phyloP scores from a whole-genome alignment of 192 early-diverging fungal species.

The Paraglomus occultum region DNA sequence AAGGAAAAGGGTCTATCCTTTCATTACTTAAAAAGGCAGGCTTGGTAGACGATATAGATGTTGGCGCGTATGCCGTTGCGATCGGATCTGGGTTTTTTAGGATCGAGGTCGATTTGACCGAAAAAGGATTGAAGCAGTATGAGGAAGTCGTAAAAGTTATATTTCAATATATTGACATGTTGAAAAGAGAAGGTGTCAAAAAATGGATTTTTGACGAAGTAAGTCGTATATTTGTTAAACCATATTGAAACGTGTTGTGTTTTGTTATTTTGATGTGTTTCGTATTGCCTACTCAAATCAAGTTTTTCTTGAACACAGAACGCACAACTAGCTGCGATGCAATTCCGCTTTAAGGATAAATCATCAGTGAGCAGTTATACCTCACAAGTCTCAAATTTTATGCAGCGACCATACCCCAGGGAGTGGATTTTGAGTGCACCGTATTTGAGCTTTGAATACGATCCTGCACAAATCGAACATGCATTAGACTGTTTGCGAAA shows the following conservation, averaged over 20 bases:
- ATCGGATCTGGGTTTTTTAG: conserved; percentile 70
- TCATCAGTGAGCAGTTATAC: conserved; percentile 60
- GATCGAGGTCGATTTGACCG: conserved; percentile 74
- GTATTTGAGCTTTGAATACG: conserved; percentile 60
- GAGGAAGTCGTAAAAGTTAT: conserved; percentile 77
- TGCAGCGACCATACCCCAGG: conserved; percentile 77
- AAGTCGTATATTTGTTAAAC: conserved; percentile 39
- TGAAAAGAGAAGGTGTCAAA: conserved; percentile 67
- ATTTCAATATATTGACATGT: conserved; percentile 89
- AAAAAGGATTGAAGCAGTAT: conserved; percentile 69
- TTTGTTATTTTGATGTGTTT: neutral
- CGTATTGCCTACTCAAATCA: neutral
- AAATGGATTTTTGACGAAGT: conserved; percentile 85
- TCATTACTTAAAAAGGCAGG: conserved; percentile 69
- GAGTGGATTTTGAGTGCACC: conserved; percentile 65
- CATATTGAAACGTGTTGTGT: neutral
- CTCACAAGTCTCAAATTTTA: conserved; percentile 66
- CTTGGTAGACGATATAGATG: conserved; percentile 57
- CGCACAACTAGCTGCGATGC: conserved; percentile 45
- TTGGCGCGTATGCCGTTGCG: conserved; percentile 41
- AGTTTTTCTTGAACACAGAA: conserved; percentile 27
- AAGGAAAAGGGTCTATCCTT: conserved; percentile 79
- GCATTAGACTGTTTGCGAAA: conserved; percentile 50
- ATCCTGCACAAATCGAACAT: conserved; percentile 63
- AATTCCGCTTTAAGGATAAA: conserved; percentile 80